Percentiles rank a stretch among this genome's conserved stretches.
These are phyloP conservation scores for Coemansia asiatica DNA, from an alignment of 192 early-diverging fungal species.

Conservation along the genomic window DNA sequence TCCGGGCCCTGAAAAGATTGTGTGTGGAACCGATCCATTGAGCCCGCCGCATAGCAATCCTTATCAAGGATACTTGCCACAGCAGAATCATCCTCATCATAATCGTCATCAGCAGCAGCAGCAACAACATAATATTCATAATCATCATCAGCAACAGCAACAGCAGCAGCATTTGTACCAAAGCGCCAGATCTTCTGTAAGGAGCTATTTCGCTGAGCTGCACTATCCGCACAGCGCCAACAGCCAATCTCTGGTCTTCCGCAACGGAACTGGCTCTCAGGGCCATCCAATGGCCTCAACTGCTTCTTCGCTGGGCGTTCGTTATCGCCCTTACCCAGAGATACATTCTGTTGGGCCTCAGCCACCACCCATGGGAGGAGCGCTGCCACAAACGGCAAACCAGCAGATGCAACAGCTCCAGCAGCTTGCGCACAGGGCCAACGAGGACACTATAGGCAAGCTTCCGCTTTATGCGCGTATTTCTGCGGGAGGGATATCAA, in stretches of 20 bases:
- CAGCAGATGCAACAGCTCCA: background rate
- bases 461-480: conserved; percentile 2
- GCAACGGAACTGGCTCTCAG: background rate
- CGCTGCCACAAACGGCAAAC: background rate
- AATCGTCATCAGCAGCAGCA: background rate
- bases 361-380: background rate
- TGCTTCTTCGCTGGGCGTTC: conserved; percentile 11
- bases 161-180: conserved; percentile 2
- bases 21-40: background rate
- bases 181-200: background rate
- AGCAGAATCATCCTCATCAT: background rate
- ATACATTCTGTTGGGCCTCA: conserved; percentile 11
- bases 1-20: background rate
- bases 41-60: background rate
- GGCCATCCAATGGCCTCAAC: background rate
- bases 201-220: background rate
- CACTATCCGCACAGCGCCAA: background rate
- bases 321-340: conserved; percentile 51
- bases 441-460: background rate
- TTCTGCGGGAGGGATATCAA: background rate
- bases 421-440: background rate
- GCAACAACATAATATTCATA: background rate
- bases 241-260: background rate
- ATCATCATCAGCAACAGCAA: background rate
- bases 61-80: background rate